Conservation (phyloP, 805 yeast genomes). For the Metschnikowia noctiluminum region DNA sequence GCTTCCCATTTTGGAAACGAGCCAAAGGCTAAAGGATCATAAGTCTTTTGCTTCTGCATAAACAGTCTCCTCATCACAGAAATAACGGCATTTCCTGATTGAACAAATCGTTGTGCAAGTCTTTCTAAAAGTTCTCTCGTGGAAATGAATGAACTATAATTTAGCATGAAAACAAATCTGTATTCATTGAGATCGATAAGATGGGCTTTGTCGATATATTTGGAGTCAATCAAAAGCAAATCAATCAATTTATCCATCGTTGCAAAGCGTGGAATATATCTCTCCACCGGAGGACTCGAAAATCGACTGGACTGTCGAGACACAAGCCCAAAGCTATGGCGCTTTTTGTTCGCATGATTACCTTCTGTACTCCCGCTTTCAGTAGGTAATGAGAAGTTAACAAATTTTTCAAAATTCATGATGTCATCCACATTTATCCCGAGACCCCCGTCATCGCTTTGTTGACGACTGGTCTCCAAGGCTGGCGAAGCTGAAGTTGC, state of each 20-base stretch:
- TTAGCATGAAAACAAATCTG: constrained; percentile 40
- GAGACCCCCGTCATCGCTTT: constrained; percentile 30
- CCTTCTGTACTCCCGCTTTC: constrained; percentile 13
- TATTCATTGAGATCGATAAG: constrained; percentile 38
- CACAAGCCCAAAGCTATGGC: constrained; percentile 21
- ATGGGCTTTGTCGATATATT: constrained; percentile 48
- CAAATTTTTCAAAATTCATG: constrained; percentile 38
- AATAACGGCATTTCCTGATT: constrained; percentile 43
- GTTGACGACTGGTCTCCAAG: background rate
- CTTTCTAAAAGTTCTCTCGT: constrained; percentile 39
- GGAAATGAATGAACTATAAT: constrained; percentile 38
- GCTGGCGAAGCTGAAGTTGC: background rate
- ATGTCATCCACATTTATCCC: constrained; percentile 45
- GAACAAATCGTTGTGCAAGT: constrained; percentile 39
- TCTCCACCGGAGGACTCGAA: background rate
- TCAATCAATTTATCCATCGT: constrained; percentile 75
- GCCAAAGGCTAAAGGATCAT: constrained; percentile 14
- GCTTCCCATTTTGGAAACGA: constrained; percentile 60
- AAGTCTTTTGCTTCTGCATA: constrained; percentile 13
- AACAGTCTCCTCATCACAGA: constrained; percentile 38
- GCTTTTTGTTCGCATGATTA: constrained; percentile 9
- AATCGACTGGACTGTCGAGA: constrained; percentile 14
- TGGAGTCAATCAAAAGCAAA: constrained; percentile 66
- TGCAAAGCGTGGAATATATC: constrained; percentile 46
- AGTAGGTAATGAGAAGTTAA: constrained; percentile 22